phyloP scores from a whole-genome alignment of 495 filamentous ascomycete species.

The Xylaria scruposa region DNA sequence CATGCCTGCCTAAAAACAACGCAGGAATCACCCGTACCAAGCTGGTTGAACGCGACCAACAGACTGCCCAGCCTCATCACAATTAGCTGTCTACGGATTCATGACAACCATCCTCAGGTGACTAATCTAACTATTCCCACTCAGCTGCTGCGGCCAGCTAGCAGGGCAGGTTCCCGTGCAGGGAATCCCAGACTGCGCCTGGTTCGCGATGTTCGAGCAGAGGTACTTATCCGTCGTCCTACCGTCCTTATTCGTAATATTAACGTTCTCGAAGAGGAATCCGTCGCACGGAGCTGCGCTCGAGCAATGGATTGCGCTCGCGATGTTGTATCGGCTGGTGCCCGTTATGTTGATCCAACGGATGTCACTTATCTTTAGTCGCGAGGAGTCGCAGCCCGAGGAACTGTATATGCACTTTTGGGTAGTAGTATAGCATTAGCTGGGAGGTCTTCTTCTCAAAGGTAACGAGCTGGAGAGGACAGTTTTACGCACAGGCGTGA shows the following conservation, averaged over 20 bases:
- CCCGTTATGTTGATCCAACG: slow-evolving; percentile 64
- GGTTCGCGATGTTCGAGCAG: slow-evolving; percentile 53
- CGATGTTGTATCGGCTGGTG: slow-evolving; percentile 61
- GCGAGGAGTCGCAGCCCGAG: slow-evolving; percentile 57
- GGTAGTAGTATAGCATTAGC: slow-evolving; percentile 25
- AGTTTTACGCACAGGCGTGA: slow-evolving; percentile 44
- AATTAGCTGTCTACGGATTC: neutral
- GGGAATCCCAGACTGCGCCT: slow-evolving; percentile 42
- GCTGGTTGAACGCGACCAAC: neutral
- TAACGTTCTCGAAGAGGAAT: slow-evolving; percentile 56
- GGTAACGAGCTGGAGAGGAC: neutral
- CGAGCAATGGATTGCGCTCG: slow-evolving; percentile 60
- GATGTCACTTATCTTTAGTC: slow-evolving; percentile 57
- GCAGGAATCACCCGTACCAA: neutral
- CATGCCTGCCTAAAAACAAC: neutral
- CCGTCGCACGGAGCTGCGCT: slow-evolving; percentile 54
- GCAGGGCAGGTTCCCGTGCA: slow-evolving; percentile 55
- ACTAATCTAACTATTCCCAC: slow-evolving; percentile 43
- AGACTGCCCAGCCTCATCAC: neutral
- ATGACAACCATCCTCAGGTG: neutral
- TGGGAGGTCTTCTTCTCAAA: neutral
- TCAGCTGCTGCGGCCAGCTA: slow-evolving; percentile 53
- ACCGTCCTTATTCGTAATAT: slow-evolving; percentile 54
- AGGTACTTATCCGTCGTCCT: slow-evolving; percentile 51
- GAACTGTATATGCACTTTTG: slow-evolving; percentile 59